A percentile compares a stretch with the other conserved stretches of the same genome.
These are phyloP conservation scores for Phytomonas francai DNA, from an alignment of 208 protist species.

Conservation along the genomic window DNA sequence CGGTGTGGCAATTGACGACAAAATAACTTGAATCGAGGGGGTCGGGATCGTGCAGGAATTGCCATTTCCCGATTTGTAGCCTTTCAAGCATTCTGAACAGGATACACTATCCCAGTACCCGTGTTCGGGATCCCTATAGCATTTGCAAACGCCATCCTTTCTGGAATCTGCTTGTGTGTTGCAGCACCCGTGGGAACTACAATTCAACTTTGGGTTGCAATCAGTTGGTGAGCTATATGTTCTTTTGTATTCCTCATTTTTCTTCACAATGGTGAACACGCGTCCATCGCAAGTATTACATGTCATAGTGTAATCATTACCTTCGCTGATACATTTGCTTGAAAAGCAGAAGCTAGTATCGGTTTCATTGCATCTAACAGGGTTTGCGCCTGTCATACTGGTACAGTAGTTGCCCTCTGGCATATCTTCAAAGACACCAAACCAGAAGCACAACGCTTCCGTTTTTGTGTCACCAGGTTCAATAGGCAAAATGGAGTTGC, in stretches of 20 bases:
- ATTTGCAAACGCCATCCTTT: constrained; percentile 21
- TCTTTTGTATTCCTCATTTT: constrained; percentile 11
- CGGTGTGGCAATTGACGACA: constrained; percentile 62
- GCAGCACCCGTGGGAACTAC: constrained; percentile 62
- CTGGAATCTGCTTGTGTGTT: neutral
- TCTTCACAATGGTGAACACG: constrained; percentile 30
- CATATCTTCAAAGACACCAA: constrained; percentile 27
- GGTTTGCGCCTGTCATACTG: constrained; percentile 40
- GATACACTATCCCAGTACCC: constrained; percentile 32
- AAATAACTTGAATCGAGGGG: constrained; percentile 31
- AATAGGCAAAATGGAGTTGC: neutral
- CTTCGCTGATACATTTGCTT: constrained; percentile 6
- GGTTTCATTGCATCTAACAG: constrained; percentile 25
- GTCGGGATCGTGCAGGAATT: constrained; percentile 13
- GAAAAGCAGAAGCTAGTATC: constrained; percentile 23
- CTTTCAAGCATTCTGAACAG: constrained; percentile 27
- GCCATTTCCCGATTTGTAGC: constrained; percentile 20
- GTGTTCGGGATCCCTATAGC: constrained; percentile 25
- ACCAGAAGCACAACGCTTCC: constrained; percentile 36
- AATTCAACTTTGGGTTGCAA: constrained; percentile 20
- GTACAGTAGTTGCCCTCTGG: constrained; percentile 45
- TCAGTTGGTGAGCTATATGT: constrained; percentile 12
- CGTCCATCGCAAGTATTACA: constrained; percentile 56
- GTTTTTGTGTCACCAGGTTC: neutral
- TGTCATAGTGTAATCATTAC: constrained; percentile 17